Evolutionary conservation across 768 basidiomycete genomes (phyloP).

Genomic region (Neoboletus subvelutipes): DNA sequence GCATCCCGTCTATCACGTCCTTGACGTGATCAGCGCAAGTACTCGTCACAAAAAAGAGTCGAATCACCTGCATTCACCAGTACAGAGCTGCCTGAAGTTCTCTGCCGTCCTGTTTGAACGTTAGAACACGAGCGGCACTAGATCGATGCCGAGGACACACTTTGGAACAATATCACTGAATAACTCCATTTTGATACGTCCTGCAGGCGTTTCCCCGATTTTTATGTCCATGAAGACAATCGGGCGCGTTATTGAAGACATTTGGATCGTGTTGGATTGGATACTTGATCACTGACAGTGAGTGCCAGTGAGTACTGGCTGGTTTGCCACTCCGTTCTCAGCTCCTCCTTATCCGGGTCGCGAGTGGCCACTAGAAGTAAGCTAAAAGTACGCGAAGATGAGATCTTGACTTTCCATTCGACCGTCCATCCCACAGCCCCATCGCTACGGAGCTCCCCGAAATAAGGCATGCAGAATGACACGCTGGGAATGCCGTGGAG

Average conservation of each 20-base stretch:
- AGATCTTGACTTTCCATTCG: background rate
- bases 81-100: conserved; percentile 96
- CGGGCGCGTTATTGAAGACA: conserved; percentile 63
- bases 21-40: conserved; percentile 16
- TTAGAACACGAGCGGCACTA: conserved; percentile 4
- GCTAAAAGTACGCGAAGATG: background rate
- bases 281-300: background rate
- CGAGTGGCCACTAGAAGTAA: background rate
- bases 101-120: conserved; percentile 76
- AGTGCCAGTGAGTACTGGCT: background rate
- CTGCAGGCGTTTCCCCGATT: conserved; percentile 95
- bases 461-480: background rate
- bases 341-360: background rate
- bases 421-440: background rate
- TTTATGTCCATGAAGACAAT: conserved; percentile 97
- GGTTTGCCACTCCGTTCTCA: background rate
- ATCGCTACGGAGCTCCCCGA: conserved; percentile 5
- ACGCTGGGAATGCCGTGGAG: conserved; percentile 1
- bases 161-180: conserved; percentile 96
- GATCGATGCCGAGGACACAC: conserved; percentile 42
- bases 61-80: conserved; percentile 87
- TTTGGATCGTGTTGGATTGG: conserved; percentile 16
- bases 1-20: conserved; percentile 46
- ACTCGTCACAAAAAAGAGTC: background rate
- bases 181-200: conserved; percentile 95